Evolutionary conservation across 306 rosid species (phyloP).

Genomic region (Cucumis cinereus): DNA sequence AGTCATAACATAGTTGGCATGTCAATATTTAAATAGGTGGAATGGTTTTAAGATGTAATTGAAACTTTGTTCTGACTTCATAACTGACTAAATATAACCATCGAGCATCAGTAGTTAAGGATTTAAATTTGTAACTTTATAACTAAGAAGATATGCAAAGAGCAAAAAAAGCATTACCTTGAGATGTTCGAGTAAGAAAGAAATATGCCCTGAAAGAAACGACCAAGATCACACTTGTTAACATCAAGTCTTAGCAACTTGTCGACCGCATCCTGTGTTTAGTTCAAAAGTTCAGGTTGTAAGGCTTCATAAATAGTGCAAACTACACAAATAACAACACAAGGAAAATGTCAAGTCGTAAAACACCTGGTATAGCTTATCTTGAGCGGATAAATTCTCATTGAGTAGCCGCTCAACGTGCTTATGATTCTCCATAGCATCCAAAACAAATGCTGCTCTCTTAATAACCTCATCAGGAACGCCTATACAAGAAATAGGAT

Average conservation of each 20-base stretch:
- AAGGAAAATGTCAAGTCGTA: conserved; percentile 8
- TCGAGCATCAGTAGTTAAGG: not conserved
- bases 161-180: conserved; percentile 5
- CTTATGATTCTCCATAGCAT: conserved; percentile 38
- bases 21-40: no score
- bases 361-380: conserved; percentile 55
- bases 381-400: conserved; percentile 49
- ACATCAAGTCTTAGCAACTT: conserved; percentile 63
- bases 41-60: not conserved
- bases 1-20: not conserved
- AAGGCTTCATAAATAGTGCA: not conserved
- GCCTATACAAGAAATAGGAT: conserved; percentile 26
- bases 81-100: not conserved
- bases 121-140: not conserved
- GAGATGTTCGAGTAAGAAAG: conserved; percentile 13
- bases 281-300: not conserved
- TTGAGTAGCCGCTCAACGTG: conserved; percentile 42
- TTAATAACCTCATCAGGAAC: conserved; percentile 62
- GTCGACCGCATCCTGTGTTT: conserved; percentile 54
- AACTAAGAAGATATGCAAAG: not conserved
- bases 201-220: conserved; percentile 52
- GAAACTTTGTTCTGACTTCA: not conserved
- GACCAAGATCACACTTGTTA: conserved; percentile 40
- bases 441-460: conserved; percentile 74
- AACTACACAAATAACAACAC: not conserved